Base-by-base conservation (phyloP, 768 basidiomycete species). In the Lactarius sanguifluus region DNA sequence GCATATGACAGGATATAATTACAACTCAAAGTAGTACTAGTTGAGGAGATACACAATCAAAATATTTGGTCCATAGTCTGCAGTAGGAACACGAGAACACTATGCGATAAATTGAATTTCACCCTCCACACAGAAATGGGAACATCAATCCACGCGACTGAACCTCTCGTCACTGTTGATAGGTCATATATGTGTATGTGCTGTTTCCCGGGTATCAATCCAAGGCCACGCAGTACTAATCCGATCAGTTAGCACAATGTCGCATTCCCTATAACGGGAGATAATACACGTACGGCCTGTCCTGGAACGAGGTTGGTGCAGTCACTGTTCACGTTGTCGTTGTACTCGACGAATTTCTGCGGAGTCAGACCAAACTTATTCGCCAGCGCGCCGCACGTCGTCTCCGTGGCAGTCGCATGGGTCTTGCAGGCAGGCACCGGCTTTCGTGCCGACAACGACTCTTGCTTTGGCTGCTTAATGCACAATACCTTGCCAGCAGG, bases 201-300 rank as follows among this genome's bases (percentile, higher is more conserved):
- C 34, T 18, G 61, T 34, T 34, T 18, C 36, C 57, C 20, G 36
- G 30, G 62, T 34, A 52, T 34, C 65, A 66, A 2, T 23, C 47
- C 23, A 36, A 34, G 12, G 61, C 52, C 30, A 66, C 56, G 47
- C 65, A 66, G 38, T 66, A 66, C 65, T 66, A 38, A 34, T 58
- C n/a, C 18, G 25, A 15, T n/a, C 5, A 16, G 47, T 62, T 47
- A 54, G 61, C 38, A 10, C 15, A 30, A 41, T 32, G 30, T n/a
- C 36, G 20, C 7, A 9, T 20, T 13, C 3, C 8, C 13, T 36
- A 41, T 32, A 4, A 18, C 3, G 3, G 23, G 16, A n/a, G 16
- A 12, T 2, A 32, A 36, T 25, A 41, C 30, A 69, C 68, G 45
- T 30, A 69, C 68, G 13, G 45, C 13, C 1, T 47, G 4, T 23